Conservation (phyloP, 2,329 filamentous ascomycete genomes). For the Talaromyces piceae region DNA sequence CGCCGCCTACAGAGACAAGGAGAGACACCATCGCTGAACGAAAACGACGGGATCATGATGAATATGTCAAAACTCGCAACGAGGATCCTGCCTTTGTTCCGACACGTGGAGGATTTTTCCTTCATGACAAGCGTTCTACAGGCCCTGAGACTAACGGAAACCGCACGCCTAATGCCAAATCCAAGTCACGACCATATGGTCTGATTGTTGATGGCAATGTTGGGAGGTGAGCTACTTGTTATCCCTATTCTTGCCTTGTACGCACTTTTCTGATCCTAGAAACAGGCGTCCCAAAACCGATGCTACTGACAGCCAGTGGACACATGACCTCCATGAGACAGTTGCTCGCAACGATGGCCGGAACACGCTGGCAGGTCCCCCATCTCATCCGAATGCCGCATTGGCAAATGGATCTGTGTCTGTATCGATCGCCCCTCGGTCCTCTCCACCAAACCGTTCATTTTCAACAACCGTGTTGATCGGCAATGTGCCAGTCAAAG, state of each 20-base stretch:
- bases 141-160: conserved; percentile 73
- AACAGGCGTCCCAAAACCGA: conserved; percentile 30
- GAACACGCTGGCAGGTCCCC: conserved; percentile 18
- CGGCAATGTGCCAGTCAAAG: conserved; percentile 76
- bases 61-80: conserved; percentile 80
- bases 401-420: conserved; percentile 19
- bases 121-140: conserved; percentile 84
- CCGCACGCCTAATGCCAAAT: conserved; percentile 43
- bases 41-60: conserved; percentile 78
- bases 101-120: conserved; percentile 90
- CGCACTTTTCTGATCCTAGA: conserved; percentile 29
- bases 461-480: conserved; percentile 79
- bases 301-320: conserved; percentile 69
- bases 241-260: background rate
- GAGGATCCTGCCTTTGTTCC: conserved; percentile 90
- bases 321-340: conserved; percentile 87
- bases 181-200: conserved; percentile 51
- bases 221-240: conserved; percentile 37
- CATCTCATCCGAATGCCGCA: conserved; percentile 15
- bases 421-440: conserved; percentile 44
- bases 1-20: conserved; percentile 26
- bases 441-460: conserved; percentile 61
- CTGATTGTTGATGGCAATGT: conserved; percentile 38
- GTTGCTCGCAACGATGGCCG: conserved; percentile 35
- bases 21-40: conserved; percentile 59